Conservation (phyloP, 805 yeast genomes). For the Saccharomyces mikatae region DNA sequence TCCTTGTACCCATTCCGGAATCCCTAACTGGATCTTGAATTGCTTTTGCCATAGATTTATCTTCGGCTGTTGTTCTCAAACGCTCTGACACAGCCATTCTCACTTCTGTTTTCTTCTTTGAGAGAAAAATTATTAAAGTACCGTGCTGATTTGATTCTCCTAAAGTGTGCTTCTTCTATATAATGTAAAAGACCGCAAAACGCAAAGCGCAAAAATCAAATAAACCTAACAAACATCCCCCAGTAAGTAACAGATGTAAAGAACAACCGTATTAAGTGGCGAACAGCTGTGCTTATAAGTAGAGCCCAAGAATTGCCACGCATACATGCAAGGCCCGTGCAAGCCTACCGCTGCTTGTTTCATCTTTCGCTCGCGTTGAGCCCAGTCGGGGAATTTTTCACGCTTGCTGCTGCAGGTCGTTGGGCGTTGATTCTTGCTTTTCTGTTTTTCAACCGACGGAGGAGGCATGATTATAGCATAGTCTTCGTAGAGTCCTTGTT, state of each 20-base stretch:
- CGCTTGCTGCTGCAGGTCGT: not conserved
- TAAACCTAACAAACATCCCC: not conserved
- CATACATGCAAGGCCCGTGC: not conserved
- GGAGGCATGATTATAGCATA: not conserved
- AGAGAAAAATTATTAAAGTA: too few relatives aligned
- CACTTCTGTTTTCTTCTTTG: not conserved
- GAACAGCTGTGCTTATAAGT: not conserved
- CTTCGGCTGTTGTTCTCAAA: not conserved
- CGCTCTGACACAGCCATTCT: not conserved
- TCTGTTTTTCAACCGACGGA: not conserved
- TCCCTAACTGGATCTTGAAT: not conserved
- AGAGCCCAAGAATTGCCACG: not conserved
- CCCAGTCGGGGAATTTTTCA: not conserved
- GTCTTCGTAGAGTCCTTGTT: not conserved
- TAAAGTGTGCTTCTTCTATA: not conserved
- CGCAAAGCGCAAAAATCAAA: not conserved
- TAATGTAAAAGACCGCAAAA: not conserved
- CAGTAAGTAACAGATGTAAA: not conserved
- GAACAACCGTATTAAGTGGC: not conserved
- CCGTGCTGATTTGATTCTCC: not conserved
- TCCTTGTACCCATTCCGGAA: constrained; percentile 2
- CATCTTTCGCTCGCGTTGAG: not conserved
- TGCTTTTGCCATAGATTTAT: not conserved
- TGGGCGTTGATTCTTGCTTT: not conserved
- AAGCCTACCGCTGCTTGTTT: not conserved